Percentiles rank a stretch among this genome's conserved stretches.
These are phyloP conservation scores for Emericellopsis terricola DNA, from an alignment of 495 filamentous ascomycete species.

Conservation along the genomic window DNA sequence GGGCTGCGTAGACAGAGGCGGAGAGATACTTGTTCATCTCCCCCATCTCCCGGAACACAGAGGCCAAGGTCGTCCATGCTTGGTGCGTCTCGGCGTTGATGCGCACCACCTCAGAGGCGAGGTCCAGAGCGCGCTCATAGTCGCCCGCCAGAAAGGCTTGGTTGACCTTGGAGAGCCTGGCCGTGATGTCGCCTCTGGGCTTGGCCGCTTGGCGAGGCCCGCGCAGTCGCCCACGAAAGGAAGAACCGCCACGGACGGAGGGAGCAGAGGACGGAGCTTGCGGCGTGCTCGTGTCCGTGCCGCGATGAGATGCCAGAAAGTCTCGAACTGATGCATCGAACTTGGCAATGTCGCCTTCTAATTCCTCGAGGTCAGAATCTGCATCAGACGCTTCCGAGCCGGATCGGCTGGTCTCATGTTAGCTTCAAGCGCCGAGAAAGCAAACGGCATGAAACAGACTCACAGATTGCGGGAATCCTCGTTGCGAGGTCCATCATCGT, in stretches of 20 bases:
- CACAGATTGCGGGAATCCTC: too few relatives aligned
- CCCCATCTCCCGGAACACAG: slow-evolving; percentile 51
- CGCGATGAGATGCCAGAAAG: slow-evolving; percentile 3
- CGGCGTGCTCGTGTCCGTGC: slow-evolving; percentile 6
- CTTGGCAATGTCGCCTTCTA: slow-evolving; percentile 15
- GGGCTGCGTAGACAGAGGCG: slow-evolving; percentile 52
- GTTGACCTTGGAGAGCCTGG: slow-evolving; percentile 49
- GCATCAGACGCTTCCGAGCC: slow-evolving; percentile 15
- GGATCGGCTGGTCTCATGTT: slow-evolving; percentile 5
- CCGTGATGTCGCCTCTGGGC: slow-evolving; percentile 56
- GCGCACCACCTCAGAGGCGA: slow-evolving; percentile 50
- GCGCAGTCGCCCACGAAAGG: slow-evolving; percentile 14
- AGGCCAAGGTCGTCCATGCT: slow-evolving; percentile 58
- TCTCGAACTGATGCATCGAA: slow-evolving; percentile 10
- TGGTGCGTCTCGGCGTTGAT: slow-evolving; percentile 70
- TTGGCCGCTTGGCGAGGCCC: slow-evolving; percentile 58
- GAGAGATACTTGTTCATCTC: slow-evolving; percentile 47
- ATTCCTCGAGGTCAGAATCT: slow-evolving; percentile 19
- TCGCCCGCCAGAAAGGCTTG: slow-evolving; percentile 49
- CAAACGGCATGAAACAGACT: too few relatives aligned
- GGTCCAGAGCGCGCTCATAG: slow-evolving; percentile 42
- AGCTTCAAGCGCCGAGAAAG: too few relatives aligned
- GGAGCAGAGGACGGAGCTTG: neutral
- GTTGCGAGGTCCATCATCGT: too few relatives aligned
- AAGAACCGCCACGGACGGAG: slow-evolving; percentile 2